These are phyloP conservation scores for Ceratobasidium sp. DNA, from an alignment of 1,284 basidiomycete species.

Conservation along the genomic window DNA sequence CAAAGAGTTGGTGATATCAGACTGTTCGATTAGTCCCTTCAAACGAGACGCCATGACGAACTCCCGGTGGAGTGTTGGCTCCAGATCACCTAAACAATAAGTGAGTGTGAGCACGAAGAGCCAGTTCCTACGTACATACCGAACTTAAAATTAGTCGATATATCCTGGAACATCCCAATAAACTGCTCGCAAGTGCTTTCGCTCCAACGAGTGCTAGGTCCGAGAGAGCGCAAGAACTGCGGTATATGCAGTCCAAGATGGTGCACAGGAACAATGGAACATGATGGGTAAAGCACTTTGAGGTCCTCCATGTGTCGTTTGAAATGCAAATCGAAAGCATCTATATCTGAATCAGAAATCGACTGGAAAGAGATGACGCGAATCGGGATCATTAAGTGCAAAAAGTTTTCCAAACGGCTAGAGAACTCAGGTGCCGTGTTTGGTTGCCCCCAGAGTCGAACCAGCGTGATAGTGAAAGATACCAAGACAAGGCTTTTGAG, in stretches of 20 bases:
- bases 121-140: slow-evolving; percentile 26
- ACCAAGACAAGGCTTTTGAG: slow-evolving; percentile 46
- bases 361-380: slow-evolving; percentile 19
- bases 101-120: neutral
- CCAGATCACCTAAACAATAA: slow-evolving; percentile 11
- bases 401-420: slow-evolving; percentile 17
- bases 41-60: slow-evolving; percentile 13
- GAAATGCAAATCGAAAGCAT: slow-evolving; percentile 11
- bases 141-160: slow-evolving; percentile 22
- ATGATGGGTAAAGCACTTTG: slow-evolving; percentile 22
- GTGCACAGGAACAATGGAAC: slow-evolving; percentile 10
- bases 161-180: slow-evolving; percentile 39
- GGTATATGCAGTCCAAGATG: slow-evolving; percentile 44
- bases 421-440: neutral
- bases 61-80: slow-evolving; percentile 22
- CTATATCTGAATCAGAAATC: neutral
- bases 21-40: neutral
- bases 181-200: slow-evolving; percentile 40
- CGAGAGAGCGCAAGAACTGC: slow-evolving; percentile 18
- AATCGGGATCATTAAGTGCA: slow-evolving; percentile 25
- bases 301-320: neutral
- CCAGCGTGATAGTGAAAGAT: slow-evolving; percentile 46
- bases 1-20: neutral
- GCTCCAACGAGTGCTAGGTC: slow-evolving; percentile 25
- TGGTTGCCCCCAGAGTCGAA: slow-evolving; percentile 30